phyloP scores from a whole-genome alignment of 768 basidiomycete species.

The Rhodotorula taiwanensis region DNA sequence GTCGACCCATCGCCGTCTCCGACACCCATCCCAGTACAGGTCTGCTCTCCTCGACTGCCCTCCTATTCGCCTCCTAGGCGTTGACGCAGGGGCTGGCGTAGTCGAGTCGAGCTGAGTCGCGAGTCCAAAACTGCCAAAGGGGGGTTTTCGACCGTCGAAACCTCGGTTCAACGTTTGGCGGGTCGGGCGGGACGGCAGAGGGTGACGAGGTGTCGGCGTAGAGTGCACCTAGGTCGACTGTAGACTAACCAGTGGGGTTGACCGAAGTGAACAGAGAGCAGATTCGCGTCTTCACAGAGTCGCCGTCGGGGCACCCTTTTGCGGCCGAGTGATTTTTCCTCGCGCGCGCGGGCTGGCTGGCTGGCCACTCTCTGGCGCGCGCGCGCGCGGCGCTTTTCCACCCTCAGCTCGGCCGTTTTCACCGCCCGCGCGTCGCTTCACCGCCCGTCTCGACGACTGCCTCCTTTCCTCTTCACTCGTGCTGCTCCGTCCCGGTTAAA shows the following conservation, averaged over 20 bases:
- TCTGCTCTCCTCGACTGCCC: too few relatives aligned
- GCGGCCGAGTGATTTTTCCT: not conserved
- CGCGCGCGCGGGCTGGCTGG: not conserved
- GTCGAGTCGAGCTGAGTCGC: too few relatives aligned
- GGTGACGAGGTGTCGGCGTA: not conserved
- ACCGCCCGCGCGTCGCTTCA: not conserved
- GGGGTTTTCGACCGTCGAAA: too few relatives aligned
- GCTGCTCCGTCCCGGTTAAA: conserved; percentile 20
- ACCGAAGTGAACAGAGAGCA: conserved; percentile 12
- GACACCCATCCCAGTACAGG: too few relatives aligned
- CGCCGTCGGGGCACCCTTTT: not conserved
- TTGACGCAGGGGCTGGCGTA: too few relatives aligned
- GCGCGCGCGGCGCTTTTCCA: not conserved
- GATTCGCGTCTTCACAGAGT: not conserved
- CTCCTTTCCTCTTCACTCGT: conserved; percentile 8
- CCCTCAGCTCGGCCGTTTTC: not conserved
- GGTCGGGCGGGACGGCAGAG: not conserved
- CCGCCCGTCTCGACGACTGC: not conserved
- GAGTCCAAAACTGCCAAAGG: too few relatives aligned
- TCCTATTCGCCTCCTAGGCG: too few relatives aligned
- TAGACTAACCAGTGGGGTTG: conserved; percentile 10
- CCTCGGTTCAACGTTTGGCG: too few relatives aligned
- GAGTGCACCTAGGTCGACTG: not conserved
- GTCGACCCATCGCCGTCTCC: too few relatives aligned
- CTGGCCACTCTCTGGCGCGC: too few relatives aligned